These are phyloP conservation scores for Alternaria sp. DNA, from an alignment of 2,329 filamentous ascomycete species.

Conservation along the genomic window DNA sequence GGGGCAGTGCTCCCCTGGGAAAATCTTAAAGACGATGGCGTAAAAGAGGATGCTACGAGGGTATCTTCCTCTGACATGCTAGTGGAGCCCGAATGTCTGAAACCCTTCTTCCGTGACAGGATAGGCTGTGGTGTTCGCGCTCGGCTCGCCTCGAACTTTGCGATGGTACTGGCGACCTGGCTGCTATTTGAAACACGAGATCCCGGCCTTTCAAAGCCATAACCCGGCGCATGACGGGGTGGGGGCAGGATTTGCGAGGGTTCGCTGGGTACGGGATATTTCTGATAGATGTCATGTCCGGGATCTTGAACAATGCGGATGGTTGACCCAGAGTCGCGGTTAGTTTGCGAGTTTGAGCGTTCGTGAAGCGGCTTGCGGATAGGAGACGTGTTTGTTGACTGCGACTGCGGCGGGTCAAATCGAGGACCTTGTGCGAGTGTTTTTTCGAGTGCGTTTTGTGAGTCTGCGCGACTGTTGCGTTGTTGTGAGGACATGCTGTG, in stretches of 20 bases:
- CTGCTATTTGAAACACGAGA: conserved; percentile 49
- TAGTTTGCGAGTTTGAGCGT: conserved; percentile 46
- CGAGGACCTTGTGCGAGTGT: conserved; percentile 39
- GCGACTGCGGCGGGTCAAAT: conserved; percentile 38
- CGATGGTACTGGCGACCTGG: conserved; percentile 47
- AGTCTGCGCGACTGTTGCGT: conserved; percentile 27
- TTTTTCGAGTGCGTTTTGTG: conserved; percentile 33
- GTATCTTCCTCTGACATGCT: conserved; percentile 49
- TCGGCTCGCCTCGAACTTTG: conserved; percentile 45
- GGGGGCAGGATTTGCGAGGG: conserved; percentile 49
- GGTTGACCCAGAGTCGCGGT: conserved; percentile 46
- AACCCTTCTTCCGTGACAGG: conserved; percentile 41
- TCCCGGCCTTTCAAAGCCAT: conserved; percentile 47
- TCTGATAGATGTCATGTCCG: conserved; percentile 45
- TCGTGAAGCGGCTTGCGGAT: conserved; percentile 47
- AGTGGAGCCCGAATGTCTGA: conserved; percentile 48
- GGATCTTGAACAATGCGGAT: conserved; percentile 51
- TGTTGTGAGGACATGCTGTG: conserved; percentile 42
- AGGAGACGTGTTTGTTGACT: conserved; percentile 39
- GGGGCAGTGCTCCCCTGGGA: conserved; percentile 50
- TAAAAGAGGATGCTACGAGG: conserved; percentile 44
- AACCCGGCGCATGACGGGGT: conserved; percentile 47
- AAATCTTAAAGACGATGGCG: conserved; percentile 47
- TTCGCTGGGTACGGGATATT: conserved; percentile 49
- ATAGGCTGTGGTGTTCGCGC: conserved; percentile 42